Percentiles rank a stretch among this genome's conserved stretches.
Evolutionary conservation across 2,329 filamentous ascomycete genomes (phyloP).

Genomic region (Pseudogymnoascus verrucosus): DNA sequence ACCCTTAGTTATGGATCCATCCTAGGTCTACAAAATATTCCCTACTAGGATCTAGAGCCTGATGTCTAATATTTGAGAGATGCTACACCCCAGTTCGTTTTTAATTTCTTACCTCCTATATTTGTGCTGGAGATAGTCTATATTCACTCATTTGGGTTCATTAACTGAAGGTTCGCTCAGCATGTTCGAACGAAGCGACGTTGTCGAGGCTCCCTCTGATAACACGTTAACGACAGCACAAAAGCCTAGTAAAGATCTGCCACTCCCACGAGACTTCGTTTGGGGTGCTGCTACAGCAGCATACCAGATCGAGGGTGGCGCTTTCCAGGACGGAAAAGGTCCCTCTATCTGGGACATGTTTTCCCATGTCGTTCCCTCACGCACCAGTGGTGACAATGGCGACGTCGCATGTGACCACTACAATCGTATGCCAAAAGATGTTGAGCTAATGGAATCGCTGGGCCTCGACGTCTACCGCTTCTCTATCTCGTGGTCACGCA

Average conservation of each 20-base stretch:
- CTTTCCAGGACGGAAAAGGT: conserved; percentile 32
- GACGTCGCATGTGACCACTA: conserved; percentile 43
- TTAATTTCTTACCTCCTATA: background rate
- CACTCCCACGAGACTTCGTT: conserved; percentile 30
- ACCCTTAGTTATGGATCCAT: background rate
- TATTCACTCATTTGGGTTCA: background rate
- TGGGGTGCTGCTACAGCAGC: conserved; percentile 35
- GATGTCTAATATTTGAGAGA: background rate
- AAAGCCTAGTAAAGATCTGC: background rate
- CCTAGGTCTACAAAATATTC: background rate
- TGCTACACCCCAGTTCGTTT: background rate
- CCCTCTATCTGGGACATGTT: conserved; percentile 31
- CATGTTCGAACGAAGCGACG: background rate
- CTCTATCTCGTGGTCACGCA: no score
- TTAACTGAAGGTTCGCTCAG: background rate
- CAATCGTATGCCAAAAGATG: conserved; percentile 43
- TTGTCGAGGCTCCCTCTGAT: background rate
- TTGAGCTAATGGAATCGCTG: conserved; percentile 31
- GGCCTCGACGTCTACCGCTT: conserved; percentile 24
- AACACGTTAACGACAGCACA: background rate
- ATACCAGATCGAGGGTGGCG: conserved; percentile 37
- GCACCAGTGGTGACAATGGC: conserved; percentile 29
- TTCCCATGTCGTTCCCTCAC: conserved; percentile 26
- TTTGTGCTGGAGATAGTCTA: background rate
- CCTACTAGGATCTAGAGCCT: background rate